These are phyloP conservation scores for Phlebiopsis flavidoalba DNA, from an alignment of 768 basidiomycete species.

Conservation along the genomic window DNA sequence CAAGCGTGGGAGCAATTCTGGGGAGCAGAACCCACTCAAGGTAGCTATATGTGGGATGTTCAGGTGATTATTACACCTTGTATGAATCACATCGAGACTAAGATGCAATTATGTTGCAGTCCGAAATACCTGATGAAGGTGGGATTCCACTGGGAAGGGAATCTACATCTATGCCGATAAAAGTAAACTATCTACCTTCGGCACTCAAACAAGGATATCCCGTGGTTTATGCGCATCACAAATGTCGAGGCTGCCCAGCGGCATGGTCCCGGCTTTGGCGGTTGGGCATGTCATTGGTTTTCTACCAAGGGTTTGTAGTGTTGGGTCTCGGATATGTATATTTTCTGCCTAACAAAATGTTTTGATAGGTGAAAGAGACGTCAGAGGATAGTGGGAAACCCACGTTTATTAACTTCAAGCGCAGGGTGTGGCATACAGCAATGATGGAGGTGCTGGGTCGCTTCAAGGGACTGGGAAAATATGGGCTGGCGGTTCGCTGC, in stretches of 20 bases:
- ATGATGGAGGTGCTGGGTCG: no score
- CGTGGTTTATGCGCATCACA: constrained; percentile 11
- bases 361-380: constrained; percentile 8
- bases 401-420: constrained; percentile 16
- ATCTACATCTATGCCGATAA: constrained; percentile 18
- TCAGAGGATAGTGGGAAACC: constrained; percentile 5
- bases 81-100: no score
- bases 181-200: constrained; percentile 15
- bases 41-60: no score
- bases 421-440: no score
- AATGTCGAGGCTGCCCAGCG: constrained; percentile 15
- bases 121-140: neutral
- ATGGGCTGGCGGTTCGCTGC: no score
- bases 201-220: constrained; percentile 17
- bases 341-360: neutral
- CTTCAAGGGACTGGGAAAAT: no score
- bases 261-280: constrained; percentile 11
- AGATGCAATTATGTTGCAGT: no score
- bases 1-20: constrained; percentile 2
- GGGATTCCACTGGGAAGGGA: constrained; percentile 6
- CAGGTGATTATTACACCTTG: no score
- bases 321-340: neutral
- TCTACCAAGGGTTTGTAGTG: constrained; percentile 18
- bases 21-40: constrained; percentile 1
- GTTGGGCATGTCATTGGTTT: constrained; percentile 20